Evolutionary conservation across 768 basidiomycete genomes (phyloP).

Genomic region (Lepiota brunneoincarnata): DNA sequence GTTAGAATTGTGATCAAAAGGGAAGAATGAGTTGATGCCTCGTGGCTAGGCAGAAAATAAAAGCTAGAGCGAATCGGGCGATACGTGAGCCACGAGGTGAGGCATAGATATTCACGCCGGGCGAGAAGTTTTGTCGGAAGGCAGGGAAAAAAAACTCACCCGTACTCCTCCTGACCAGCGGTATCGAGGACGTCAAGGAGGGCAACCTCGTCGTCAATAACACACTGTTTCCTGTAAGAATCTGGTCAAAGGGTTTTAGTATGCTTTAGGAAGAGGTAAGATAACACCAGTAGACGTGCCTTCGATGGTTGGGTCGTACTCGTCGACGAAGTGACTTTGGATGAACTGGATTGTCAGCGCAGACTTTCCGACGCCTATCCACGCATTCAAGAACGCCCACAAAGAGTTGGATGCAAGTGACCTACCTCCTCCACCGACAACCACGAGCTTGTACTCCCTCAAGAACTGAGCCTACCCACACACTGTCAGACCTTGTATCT

Average conservation of each 20-base stretch:
- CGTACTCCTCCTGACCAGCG: conserved; percentile 97
- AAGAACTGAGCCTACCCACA: conserved; percentile 75
- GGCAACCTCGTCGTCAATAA: conserved; percentile 98
- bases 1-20: conserved; percentile 1
- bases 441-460: conserved; percentile 97
- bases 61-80: conserved; percentile 6
- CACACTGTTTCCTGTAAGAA: conserved; percentile 95
- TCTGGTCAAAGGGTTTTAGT: conserved; percentile 44
- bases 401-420: conserved; percentile 4
- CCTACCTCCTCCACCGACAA: conserved; percentile 94
- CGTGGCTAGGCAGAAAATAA: conserved; percentile 14
- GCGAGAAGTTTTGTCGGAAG: background rate
- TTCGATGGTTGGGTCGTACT: conserved; percentile 95
- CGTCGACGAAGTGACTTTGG: conserved; percentile 91
- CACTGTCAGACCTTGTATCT: conserved; percentile 6
- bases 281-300: conserved; percentile 37
- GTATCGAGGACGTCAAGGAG: conserved; percentile 96
- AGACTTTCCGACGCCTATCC: conserved; percentile 61
- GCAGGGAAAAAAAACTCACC: conserved; percentile 47
- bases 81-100: conserved; percentile 12
- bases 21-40: conserved; percentile 14
- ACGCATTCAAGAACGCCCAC: background rate
- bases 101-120: conserved; percentile 1
- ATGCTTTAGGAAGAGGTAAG: background rate
- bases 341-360: conserved; percentile 98